Evolutionary conservation across 257 asterid genomes (phyloP), one percentile per base, ranked within the genome.

Genomic region (Solanum chiquidenum): DNA sequence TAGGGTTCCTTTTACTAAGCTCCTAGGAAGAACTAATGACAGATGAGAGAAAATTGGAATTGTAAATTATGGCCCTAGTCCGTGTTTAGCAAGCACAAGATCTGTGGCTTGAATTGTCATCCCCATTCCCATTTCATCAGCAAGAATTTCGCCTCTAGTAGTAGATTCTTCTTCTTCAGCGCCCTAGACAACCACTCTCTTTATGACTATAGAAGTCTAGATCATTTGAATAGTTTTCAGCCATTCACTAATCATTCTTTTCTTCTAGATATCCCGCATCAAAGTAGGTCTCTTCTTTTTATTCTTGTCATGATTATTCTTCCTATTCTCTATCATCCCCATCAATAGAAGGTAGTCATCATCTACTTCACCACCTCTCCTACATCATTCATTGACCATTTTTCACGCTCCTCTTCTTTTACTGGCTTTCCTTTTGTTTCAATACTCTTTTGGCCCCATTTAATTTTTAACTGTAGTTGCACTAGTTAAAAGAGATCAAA

Each of bases 141-240:
- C 3, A 95, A 95, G 97, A 84, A 96, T 95, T 84, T 95, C 98
- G 80, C 98, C 99, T 89, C 92, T 90, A 37, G 90, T 80, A 86
- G 90, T 16, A 91, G 97, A 95, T 86, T 94, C 96, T 92, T 96
- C 99, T 91, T 96, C 88, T 91, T 94, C 91, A 95, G 86, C 4
- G 97, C 93, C 98, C 98, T 95, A 40, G 98, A 93, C 89, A 96
- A 92, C 98, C 97, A 96, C 88, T 96, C 84, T 96, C 98, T 90
- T 49, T 49, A 0, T 49, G 1, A 13, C 1, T 49, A 49, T 5
- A 12, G 20, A 49, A 49, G 58, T 49, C 7, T 49, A 88, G 88
- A 86, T 91, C 95, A 13, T 87, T 73, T n/a, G 84, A 88, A 89
- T 88, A 86, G 87, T 96, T 94, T 90, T 92, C 94, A 27, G 85